Percentiles rank a stretch among this genome's conserved stretches.
phyloP scores from a whole-genome alignment of 306 rosid genomes.

The Betula pendula region DNA sequence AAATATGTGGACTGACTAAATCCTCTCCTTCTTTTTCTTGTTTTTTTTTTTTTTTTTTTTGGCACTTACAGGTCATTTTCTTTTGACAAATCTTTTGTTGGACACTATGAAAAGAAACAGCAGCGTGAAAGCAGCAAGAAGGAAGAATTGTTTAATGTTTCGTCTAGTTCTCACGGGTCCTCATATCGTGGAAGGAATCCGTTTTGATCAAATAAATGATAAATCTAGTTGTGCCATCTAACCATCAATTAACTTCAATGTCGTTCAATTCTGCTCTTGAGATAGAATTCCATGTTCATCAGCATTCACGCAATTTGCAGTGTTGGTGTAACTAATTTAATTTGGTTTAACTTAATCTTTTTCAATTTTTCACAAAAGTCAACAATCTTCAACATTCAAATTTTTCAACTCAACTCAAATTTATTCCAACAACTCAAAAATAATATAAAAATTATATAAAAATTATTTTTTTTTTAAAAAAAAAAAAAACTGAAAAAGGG shows the following conservation, averaged over 20 bases:
- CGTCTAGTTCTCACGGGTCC: constrained; percentile 67
- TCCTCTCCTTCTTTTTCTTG: no score
- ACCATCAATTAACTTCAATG: constrained; percentile 9
- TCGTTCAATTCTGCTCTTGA: neutral
- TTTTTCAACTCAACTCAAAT: no score
- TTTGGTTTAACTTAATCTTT: no score
- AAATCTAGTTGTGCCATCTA: constrained; percentile 50
- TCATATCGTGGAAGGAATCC: constrained; percentile 74
- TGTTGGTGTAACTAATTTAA: no score
- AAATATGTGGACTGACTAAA: constrained; percentile 2
- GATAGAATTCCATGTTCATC: constrained; percentile 13
- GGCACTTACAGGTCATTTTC: constrained; percentile 75
- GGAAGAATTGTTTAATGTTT: constrained; percentile 79
- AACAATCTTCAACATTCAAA: no score
- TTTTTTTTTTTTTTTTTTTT: no score
- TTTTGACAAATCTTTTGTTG: constrained; percentile 74
- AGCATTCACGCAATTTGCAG: no score
- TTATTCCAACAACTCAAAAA: no score
- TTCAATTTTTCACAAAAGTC: no score
- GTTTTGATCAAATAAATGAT: constrained; percentile 60
- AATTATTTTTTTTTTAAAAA: no score
- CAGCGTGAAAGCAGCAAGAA: constrained; percentile 52
- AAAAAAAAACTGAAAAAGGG: no score
- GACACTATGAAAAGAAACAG: constrained; percentile 79
- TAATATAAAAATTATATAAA: no score